A percentile compares a stretch with the other conserved stretches of the same genome.
Evolutionary conservation across 176 grass and related monocot genomes (phyloP).

Genomic region (Hyparrhenia diplandra): DNA sequence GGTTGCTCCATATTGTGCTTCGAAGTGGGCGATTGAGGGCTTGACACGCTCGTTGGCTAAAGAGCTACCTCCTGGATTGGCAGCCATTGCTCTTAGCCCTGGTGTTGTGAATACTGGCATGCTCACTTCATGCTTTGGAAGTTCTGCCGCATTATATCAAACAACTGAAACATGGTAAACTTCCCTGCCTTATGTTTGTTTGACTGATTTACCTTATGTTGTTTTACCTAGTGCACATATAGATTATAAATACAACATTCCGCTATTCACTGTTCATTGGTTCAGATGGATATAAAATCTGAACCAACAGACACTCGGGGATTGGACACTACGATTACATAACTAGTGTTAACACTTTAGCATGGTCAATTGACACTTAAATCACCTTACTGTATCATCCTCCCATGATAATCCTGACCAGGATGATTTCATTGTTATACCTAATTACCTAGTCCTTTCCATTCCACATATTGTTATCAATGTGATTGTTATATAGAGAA

Average conservation of each 20-base stretch:
- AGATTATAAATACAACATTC: too few relatives aligned
- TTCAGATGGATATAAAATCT: background rate
- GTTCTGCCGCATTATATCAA: conserved; percentile 67
- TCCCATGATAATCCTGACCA: conserved; percentile 4
- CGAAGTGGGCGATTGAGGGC: conserved; percentile 97
- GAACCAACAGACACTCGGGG: too few relatives aligned
- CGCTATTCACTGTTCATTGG: background rate
- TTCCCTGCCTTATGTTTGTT: conserved; percentile 17
- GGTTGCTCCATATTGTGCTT: conserved; percentile 92
- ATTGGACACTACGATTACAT: background rate
- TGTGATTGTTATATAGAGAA: too few relatives aligned
- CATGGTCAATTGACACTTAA: background rate
- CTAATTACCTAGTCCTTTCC: background rate
- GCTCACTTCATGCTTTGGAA: conserved; percentile 93
- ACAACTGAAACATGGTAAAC: conserved; percentile 77
- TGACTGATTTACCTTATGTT: background rate
- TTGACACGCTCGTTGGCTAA: conserved; percentile 85
- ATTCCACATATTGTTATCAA: too few relatives aligned
- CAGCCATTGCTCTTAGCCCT: conserved; percentile 86
- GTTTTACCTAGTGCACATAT: background rate
- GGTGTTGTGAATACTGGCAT: conserved; percentile 94
- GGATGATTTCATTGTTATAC: background rate
- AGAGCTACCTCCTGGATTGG: conserved; percentile 84
- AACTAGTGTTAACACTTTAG: background rate
- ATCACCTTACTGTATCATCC: background rate